Evolutionary conservation across 495 filamentous ascomycete species (phyloP).

Genomic region (Talaromyces proteolyticus): DNA sequence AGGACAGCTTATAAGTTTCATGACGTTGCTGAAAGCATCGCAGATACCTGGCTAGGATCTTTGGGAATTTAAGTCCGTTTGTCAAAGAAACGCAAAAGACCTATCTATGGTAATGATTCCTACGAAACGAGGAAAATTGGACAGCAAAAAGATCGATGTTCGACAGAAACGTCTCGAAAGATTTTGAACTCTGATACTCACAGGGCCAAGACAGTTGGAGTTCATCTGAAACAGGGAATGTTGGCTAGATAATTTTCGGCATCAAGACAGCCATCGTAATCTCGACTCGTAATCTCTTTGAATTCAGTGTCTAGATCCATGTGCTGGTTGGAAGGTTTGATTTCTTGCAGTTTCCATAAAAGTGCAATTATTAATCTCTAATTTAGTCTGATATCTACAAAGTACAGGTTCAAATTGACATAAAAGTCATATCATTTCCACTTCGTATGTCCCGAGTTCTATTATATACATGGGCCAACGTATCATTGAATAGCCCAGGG

Average conservation of each 20-base stretch:
- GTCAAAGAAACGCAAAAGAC: background rate
- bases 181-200: background rate
- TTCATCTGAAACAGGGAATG: too few species aligned
- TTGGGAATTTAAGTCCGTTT: background rate
- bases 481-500: too few species aligned
- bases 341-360: too few species aligned
- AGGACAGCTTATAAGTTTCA: background rate
- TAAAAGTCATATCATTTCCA: background rate
- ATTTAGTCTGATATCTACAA: background rate
- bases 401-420: background rate
- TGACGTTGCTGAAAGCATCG: background rate
- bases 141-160: background rate
- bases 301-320: too few species aligned
- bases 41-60: background rate
- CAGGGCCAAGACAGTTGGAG: background rate
- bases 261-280: background rate
- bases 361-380: too few species aligned
- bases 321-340: too few species aligned
- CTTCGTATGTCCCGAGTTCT: background rate
- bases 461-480: background rate
- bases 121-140: background rate
- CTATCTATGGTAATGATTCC: background rate
- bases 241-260: background rate
- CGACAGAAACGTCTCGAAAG: background rate
- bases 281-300: too few species aligned